These are phyloP conservation scores for Cadophora malorum DNA, from an alignment of 2,329 filamentous ascomycete species.

Conservation along the genomic window DNA sequence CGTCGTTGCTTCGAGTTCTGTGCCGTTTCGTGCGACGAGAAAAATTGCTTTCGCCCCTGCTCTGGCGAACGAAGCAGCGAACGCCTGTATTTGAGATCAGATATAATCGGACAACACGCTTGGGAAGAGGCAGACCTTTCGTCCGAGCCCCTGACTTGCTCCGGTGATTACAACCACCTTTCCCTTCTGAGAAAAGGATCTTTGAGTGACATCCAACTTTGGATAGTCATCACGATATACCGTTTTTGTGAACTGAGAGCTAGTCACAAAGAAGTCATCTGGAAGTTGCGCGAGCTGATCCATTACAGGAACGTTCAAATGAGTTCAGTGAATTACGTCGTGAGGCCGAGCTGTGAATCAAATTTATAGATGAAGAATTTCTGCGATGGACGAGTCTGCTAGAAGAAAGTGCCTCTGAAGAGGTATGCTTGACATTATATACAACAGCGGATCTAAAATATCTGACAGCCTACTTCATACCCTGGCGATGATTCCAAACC, in stretches of 20 bases:
- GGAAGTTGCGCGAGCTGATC: conserved; percentile 21
- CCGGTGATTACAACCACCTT: conserved; percentile 46
- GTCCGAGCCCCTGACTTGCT: conserved; percentile 49
- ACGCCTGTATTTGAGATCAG: conserved; percentile 18
- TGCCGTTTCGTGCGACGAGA: conserved; percentile 44
- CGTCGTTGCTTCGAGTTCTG: conserved; percentile 41
- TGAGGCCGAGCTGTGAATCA: neutral
- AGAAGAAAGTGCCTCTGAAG: neutral
- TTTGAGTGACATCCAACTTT: conserved; percentile 15
- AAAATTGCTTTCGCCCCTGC: conserved; percentile 46
- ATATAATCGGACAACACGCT: neutral
- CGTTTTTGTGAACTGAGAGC: conserved; percentile 23
- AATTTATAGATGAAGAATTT: neutral
- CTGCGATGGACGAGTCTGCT: neutral
- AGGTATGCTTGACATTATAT: neutral
- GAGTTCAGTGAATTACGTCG: too few relatives aligned
- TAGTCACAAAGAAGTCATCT: conserved; percentile 28
- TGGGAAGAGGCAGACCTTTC: conserved; percentile 6
- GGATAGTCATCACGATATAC: conserved; percentile 26
- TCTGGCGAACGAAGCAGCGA: conserved; percentile 38
- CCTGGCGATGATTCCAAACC: neutral
- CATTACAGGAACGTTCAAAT: too few relatives aligned
- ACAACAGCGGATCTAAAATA: neutral
- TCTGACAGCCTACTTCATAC: neutral
- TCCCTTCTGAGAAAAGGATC: conserved; percentile 38